Conservation (phyloP, 139 green algal genomes). For the Auxenochlorella pyrenoidosa region DNA sequence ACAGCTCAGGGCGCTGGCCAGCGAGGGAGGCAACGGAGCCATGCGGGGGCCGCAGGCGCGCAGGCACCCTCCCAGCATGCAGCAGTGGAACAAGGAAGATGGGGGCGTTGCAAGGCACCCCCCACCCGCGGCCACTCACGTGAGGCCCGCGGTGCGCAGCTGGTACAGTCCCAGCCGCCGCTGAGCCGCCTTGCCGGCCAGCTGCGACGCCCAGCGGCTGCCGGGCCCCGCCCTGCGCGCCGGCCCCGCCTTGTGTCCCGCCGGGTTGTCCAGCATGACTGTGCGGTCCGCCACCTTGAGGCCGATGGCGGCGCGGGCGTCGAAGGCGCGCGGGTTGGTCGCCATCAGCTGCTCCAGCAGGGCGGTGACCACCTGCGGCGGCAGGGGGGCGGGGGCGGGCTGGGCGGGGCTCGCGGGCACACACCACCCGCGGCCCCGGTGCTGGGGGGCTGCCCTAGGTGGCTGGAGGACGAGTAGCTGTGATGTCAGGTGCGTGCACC, state of each 20-base stretch:
- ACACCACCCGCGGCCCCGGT: too few relatives aligned
- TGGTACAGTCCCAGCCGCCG: conserved; percentile 35
- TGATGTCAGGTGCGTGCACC: background rate
- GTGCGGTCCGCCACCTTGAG: conserved; percentile 34
- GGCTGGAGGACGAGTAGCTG: too few relatives aligned
- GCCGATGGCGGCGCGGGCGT: conserved; percentile 21
- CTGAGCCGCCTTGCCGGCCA: conserved; percentile 25
- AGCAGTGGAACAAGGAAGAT: too few relatives aligned
- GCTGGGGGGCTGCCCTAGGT: too few relatives aligned
- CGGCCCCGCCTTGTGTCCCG: background rate
- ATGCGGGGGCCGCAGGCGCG: too few relatives aligned
- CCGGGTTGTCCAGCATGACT: conserved; percentile 43
- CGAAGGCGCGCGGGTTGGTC: conserved; percentile 37
- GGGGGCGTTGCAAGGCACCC: too few relatives aligned
- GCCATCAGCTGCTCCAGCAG: conserved; percentile 40
- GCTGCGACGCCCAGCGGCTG: background rate
- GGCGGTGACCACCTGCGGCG: background rate
- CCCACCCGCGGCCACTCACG: background rate
- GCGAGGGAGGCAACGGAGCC: too few relatives aligned
- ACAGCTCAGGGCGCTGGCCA: too few relatives aligned
- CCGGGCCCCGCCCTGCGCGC: background rate
- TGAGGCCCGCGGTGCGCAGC: conserved; percentile 9
- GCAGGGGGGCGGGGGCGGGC: background rate
- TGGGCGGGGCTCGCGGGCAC: too few relatives aligned
- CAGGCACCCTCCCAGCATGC: background rate